Conservation (phyloP, 345 rosid genomes). For the Gynandropsis gynandra region DNA sequence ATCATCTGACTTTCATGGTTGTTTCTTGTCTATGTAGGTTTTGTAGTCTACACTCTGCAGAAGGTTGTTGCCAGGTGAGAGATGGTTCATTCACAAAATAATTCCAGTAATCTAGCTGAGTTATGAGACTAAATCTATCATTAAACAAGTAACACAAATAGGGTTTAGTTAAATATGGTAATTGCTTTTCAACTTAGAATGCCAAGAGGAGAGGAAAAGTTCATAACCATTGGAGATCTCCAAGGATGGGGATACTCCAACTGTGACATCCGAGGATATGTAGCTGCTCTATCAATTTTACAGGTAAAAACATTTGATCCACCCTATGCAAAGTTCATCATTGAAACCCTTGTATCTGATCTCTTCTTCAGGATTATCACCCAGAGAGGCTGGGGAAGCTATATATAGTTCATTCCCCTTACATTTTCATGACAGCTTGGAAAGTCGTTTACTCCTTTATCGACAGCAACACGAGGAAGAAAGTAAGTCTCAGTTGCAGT, state of each 20-base stretch:
- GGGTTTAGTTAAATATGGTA: no score
- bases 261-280: conserved; percentile 66
- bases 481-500: conserved; percentile 34
- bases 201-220: conserved; percentile 76
- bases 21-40: conserved; percentile 32
- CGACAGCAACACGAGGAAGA: conserved; percentile 74
- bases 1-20: background rate
- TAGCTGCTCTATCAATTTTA: conserved; percentile 59
- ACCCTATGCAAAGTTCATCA: background rate
- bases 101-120: no score
- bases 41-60: conserved; percentile 58
- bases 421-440: conserved; percentile 86
- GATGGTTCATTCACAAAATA: no score
- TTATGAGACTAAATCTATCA: no score
- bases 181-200: conserved; percentile 34
- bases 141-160: no score
- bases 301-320: conserved; percentile 42
- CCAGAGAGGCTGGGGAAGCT: conserved; percentile 86
- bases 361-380: conserved; percentile 58
- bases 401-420: conserved; percentile 61
- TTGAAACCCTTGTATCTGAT: no score
- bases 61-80: conserved; percentile 59
- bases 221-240: conserved; percentile 59
- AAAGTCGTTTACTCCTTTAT: conserved; percentile 73
- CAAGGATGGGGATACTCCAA: conserved; percentile 83